A percentile compares a stretch with the other conserved stretches of the same genome.
These are phyloP conservation scores for Nitzschia putrida DNA, from an alignment of 108 stramenopile genomes.

Conservation along the genomic window DNA sequence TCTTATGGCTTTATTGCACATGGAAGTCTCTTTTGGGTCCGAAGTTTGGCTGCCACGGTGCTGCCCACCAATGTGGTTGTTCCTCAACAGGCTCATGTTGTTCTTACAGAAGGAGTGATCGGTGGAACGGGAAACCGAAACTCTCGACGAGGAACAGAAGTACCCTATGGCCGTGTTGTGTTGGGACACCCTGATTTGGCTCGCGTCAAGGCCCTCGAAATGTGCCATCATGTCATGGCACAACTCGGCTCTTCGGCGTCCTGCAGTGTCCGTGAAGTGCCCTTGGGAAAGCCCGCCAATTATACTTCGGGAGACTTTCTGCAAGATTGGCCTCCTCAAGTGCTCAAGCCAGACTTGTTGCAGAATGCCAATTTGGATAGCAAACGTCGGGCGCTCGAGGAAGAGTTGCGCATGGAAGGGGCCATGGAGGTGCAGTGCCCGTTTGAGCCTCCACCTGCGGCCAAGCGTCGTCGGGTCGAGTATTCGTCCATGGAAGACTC, in stretches of 20 bases:
- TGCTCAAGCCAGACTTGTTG: slow-evolving; percentile 9
- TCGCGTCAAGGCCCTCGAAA: slow-evolving; percentile 18
- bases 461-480: slow-evolving; percentile 22
- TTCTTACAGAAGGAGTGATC: slow-evolving; percentile 43
- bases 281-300: slow-evolving; percentile 30
- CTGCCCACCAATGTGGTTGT: background rate
- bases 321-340: slow-evolving; percentile 36
- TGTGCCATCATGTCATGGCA: slow-evolving; percentile 17
- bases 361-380: background rate
- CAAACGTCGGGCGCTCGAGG: slow-evolving; percentile 4
- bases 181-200: slow-evolving; percentile 19
- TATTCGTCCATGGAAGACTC: background rate
- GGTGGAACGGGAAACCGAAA: slow-evolving; percentile 48
- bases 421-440: slow-evolving; percentile 24
- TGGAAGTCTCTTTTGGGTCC: slow-evolving; percentile 43
- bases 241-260: background rate
- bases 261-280: slow-evolving; percentile 7
- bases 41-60: slow-evolving; percentile 21
- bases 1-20: slow-evolving; percentile 40
- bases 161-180: slow-evolving; percentile 38
- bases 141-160: slow-evolving; percentile 43
- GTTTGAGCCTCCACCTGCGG: slow-evolving; percentile 33
- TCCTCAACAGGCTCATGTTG: slow-evolving; percentile 23
- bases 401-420: background rate
- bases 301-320: slow-evolving; percentile 33